These are phyloP conservation scores for Larix kaempferi DNA, from an alignment of 75 land plant genomes.

Conservation along the genomic window DNA sequence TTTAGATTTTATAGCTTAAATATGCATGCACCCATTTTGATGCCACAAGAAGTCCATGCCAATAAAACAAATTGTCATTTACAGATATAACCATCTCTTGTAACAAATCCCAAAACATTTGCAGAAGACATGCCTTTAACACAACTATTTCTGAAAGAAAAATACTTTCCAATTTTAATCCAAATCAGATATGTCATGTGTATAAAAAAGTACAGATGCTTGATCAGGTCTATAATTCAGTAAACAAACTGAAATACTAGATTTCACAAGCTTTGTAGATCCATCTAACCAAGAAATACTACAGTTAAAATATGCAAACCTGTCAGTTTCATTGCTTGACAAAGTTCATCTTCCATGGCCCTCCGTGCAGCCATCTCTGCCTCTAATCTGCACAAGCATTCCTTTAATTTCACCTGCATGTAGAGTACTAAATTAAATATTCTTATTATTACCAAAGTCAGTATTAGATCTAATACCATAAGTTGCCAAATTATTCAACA, in stretches of 20 bases:
- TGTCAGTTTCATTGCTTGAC: constrained; percentile 2
- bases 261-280: not conserved
- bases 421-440: not conserved
- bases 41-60: no score
- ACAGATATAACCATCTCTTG: no score
- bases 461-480: not conserved
- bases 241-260: not conserved
- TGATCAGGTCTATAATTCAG: not conserved
- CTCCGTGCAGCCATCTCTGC: constrained; percentile 10
- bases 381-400: constrained; percentile 4
- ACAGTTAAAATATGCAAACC: not conserved
- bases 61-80: no score
- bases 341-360: constrained; percentile 16
- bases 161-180: no score
- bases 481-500: not conserved
- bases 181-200: no score
- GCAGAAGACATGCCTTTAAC: no score
- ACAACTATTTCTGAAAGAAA: no score
- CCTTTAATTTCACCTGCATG: not conserved
- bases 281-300: not conserved
- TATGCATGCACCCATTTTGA: no score
- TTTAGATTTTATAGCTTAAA: no score
- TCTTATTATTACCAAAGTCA: not conserved
- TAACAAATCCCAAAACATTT: no score
- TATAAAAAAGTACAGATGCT: no score